Evolutionary conservation across 202 grass and related monocot species (phyloP).

Genomic region (Zizania palustris): DNA sequence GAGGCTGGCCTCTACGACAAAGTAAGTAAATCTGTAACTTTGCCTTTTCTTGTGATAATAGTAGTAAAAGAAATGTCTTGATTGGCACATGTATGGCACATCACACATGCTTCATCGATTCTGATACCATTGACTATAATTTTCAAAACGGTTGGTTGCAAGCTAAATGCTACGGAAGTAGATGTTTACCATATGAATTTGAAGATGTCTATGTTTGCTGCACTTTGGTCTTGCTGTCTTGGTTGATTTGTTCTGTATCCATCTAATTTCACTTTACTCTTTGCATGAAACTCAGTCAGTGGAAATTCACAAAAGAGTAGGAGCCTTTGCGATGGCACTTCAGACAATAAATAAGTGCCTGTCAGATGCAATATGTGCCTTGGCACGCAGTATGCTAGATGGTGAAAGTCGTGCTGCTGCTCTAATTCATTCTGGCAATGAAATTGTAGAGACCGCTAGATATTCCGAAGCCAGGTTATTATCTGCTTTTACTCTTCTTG

Average conservation of each 20-base stretch:
- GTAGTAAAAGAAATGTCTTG: conserved; percentile 2
- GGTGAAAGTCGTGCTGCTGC: conserved; percentile 74
- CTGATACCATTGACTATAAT: conserved; percentile 20
- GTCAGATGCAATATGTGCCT: conserved; percentile 87
- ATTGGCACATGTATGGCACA: background rate
- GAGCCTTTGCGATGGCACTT: conserved; percentile 88
- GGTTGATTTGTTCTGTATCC: conserved; percentile 26
- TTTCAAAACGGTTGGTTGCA: background rate
- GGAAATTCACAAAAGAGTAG: conserved; percentile 91
- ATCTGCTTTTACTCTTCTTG: conserved; percentile 12
- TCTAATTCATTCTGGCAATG: conserved; percentile 86
- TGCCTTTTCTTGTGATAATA: conserved; percentile 4
- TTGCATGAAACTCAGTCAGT: conserved; percentile 63
- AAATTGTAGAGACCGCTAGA: conserved; percentile 79
- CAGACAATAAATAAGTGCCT: conserved; percentile 97
- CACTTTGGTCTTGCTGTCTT: background rate
- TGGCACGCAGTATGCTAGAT: conserved; percentile 71
- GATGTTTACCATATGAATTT: conserved; percentile 21
- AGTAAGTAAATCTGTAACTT: conserved; percentile 45
- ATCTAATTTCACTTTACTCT: conserved; percentile 39
- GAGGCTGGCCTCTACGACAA: conserved; percentile 94
- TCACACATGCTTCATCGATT: conserved; percentile 16
- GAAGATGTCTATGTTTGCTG: conserved; percentile 2
- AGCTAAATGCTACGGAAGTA: conserved; percentile 7
- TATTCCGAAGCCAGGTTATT: conserved; percentile 81